These are phyloP conservation scores for Metschnikowia vanudenii DNA, from an alignment of 805 yeast genomes.

Conservation along the genomic window DNA sequence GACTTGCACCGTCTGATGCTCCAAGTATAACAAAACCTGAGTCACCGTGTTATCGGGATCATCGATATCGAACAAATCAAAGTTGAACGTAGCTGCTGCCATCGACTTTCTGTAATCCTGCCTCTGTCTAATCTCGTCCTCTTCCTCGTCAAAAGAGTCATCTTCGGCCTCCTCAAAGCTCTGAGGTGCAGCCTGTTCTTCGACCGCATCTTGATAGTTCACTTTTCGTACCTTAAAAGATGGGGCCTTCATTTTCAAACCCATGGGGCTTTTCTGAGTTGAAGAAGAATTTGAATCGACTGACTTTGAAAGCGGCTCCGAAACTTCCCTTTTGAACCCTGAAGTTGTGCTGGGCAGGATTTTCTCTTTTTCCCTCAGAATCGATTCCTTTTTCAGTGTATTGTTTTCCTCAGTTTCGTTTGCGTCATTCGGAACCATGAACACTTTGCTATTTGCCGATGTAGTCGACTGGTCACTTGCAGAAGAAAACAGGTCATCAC, in stretches of 20 bases:
- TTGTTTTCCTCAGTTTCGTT: neutral
- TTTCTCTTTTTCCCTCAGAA: neutral
- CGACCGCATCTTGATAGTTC: constrained; percentile 12
- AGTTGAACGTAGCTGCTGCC: constrained; percentile 60
- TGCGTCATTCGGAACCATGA: neutral
- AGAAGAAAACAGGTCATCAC: neutral
- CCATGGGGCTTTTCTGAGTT: neutral
- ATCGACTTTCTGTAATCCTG: constrained; percentile 46
- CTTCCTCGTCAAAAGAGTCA: constrained; percentile 28
- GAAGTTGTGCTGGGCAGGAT: neutral
- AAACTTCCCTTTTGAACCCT: neutral
- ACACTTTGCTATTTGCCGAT: neutral
- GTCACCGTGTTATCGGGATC: constrained; percentile 88
- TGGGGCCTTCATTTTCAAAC: constrained; percentile 9
- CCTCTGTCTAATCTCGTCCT: constrained; percentile 38
- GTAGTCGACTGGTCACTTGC: neutral
- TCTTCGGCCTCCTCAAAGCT: constrained; percentile 19
- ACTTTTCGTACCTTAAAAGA: constrained; percentile 20
- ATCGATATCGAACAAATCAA: constrained; percentile 74
- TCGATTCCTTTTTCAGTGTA: neutral
- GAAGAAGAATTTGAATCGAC: neutral
- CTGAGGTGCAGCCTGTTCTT: constrained; percentile 5
- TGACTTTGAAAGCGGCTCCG: neutral
- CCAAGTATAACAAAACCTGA: constrained; percentile 79
- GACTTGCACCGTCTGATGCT: constrained; percentile 90